phyloP scores from a whole-genome alignment of 257 asterid genomes.

The Solanum medicagineum region DNA sequence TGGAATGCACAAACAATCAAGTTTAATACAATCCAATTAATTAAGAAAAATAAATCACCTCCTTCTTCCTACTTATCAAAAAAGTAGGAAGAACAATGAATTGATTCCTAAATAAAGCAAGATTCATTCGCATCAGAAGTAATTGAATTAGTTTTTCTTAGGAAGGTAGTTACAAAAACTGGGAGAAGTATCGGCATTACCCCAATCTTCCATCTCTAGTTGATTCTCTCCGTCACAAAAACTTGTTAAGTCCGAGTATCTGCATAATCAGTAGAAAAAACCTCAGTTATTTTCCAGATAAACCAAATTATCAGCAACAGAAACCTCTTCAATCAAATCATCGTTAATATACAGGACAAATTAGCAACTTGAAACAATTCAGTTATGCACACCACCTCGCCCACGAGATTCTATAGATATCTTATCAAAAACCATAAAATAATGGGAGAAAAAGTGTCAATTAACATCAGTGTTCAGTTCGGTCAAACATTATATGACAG shows the following conservation, averaged over 20 bases:
- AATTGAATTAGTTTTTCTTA: background rate
- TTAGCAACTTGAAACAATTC: background rate
- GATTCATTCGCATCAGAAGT: background rate
- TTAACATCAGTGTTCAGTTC: background rate
- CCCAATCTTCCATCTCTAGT: slow-evolving; percentile 78
- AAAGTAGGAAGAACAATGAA: background rate
- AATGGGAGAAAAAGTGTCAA: background rate
- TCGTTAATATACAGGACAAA: background rate
- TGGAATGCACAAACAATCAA: background rate
- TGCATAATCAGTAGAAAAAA: background rate
- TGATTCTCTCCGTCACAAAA: slow-evolving; percentile 9
- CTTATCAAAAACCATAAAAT: background rate
- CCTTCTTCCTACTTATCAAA: background rate
- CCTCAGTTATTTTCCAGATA: background rate
- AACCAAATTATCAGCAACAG: background rate
- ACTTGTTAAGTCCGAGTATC: background rate
- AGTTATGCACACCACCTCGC: background rate
- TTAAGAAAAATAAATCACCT: background rate
- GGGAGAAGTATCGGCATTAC: slow-evolving; percentile 12
- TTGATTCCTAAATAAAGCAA: background rate
- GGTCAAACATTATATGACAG: background rate
- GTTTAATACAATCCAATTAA: background rate
- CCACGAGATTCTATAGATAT: background rate
- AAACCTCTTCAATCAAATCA: background rate
- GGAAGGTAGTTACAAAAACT: background rate